Base-by-base conservation (phyloP, 345 rosid genomes). In the Brassica incana region DNA sequence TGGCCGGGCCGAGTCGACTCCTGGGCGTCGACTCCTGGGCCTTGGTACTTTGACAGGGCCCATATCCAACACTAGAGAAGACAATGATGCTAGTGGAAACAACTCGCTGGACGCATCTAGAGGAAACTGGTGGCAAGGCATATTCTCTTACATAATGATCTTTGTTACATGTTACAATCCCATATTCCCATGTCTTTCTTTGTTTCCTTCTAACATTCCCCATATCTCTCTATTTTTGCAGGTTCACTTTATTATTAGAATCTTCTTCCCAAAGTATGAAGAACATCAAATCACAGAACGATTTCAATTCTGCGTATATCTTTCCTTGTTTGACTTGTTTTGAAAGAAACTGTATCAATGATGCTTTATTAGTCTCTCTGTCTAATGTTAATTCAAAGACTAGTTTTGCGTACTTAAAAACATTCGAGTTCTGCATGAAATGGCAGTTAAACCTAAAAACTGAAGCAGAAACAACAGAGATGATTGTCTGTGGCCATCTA, bases 101-200 rank as follows among this genome's bases (percentile, higher is more conserved):
- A 85, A 87, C 61, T 83, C 93, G 5, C 48, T 67, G 10, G 85
- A 81, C 79, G 97, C 89, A 50, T 89, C 93, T 1, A 88, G 97
- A 86, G 98, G 97, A 83, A 89, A 94, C 72, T 92, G 97, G 97
- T 94, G 98, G 98, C 87, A 89, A 90, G 98, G 98, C 86, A 86
- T 15, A 7, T 45, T 16, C 62, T 38, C 14, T 40, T 29, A 9
- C 58, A 50, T 61, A 58, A 58, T 58, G 11, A 10, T 67, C 59
- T 32, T 32, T 58, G 12, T 62, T 54, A 38, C 29, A 23, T 29
- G 32, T 29, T 29, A 29, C 5, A 29, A 29, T 29, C 32, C 32
- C 32, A 29, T 29, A 29, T 43, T 11, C 12, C 65, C 68, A 36
- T 16, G 50, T 68, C 11, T 56, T 7, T 64, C 54, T n/a, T 72